Evolutionary conservation across 2,329 filamentous ascomycete genomes (phyloP), one percentile per base, ranked within the genome.

Genomic region (Colletotrichum brevisporum): DNA sequence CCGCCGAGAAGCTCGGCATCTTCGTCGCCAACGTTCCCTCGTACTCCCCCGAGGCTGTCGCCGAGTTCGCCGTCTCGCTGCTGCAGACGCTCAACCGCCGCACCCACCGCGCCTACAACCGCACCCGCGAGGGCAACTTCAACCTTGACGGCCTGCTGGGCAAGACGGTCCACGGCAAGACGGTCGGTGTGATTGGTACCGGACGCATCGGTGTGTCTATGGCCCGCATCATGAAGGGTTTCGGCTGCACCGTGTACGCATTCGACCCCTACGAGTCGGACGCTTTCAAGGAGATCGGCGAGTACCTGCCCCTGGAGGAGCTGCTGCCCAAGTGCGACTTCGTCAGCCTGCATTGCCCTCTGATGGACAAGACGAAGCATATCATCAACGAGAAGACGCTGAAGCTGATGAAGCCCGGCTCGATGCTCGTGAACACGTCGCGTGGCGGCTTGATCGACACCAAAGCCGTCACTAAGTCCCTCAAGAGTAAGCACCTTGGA

Each of bases 71-170:
- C 48, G 85, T 92, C n/a, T 88, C 89, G 2, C 82, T 92, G 69
- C 82, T 92, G 61, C 89, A 91, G 80, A 91, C 90, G 1, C 82
- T 92, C 51, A 91, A 92, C 76, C 88, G 90, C 51, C 88, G 90
- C 75, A 91, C 88, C 15, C 90, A 92, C 76, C 87, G 89, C 24
- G 89, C 90, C 3, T 92, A 90, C 78, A 91, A 90, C 76, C 88
- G 90, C 27, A 90, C 91, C 21, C 87, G 90, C 51, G 89, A 92
- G 77, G 89, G 88, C 57, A 92, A 92, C 77, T 92, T 92, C 76
- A 86, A 84, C 52, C 85, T 92, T 39, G 85, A 90, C 70, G 90
- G 90, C 2, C 78, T 90, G n/a, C 80, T 90, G 16, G 90, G 90
- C 3, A 82, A 79, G 53, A 92, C 89, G 1, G 81, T 92, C 16